Percentiles rank a stretch among this genome's conserved stretches.
Conservation (phyloP, 2,329 filamentous ascomycete genomes). For the Clonostachys rosea region DNA sequence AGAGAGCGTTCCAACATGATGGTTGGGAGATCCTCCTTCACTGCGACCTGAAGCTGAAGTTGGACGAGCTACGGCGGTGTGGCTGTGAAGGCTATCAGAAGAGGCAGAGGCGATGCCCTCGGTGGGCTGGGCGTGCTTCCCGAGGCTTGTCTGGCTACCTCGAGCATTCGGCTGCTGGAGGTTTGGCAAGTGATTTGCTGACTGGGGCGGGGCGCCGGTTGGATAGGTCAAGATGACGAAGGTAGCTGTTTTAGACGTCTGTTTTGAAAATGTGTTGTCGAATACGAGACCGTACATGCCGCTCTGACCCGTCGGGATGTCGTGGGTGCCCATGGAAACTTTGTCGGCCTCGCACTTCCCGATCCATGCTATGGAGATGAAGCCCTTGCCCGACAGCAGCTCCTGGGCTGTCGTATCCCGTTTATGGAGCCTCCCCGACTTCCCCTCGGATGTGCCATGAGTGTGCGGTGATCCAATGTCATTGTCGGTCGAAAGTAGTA, state of each 20-base stretch:
- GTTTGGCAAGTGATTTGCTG: constrained; percentile 64
- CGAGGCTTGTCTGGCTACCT: constrained; percentile 46
- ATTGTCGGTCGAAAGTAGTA: constrained; percentile 31
- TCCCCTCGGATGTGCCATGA: constrained; percentile 32
- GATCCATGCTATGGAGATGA: constrained; percentile 74
- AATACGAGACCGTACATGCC: constrained; percentile 97
- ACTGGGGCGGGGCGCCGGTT: constrained; percentile 72
- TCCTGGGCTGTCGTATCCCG: constrained; percentile 60
- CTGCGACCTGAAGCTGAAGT: constrained; percentile 48
- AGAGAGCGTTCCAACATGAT: constrained; percentile 79
- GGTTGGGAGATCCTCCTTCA: constrained; percentile 43
- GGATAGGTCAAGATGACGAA: constrained; percentile 94
- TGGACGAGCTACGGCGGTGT: constrained; percentile 33
- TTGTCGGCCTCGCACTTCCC: constrained; percentile 97
- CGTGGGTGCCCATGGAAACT: constrained; percentile 84
- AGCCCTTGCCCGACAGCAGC: constrained; percentile 60
- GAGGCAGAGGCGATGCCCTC: constrained; percentile 46
- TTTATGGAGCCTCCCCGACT: constrained; percentile 42
- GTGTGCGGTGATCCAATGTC: constrained; percentile 19
- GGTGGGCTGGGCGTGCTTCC: constrained; percentile 35
- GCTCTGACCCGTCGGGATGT: constrained; percentile 68
- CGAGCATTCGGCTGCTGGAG: constrained; percentile 33
- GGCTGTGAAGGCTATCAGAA: constrained; percentile 56
- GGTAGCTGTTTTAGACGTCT: constrained; percentile 88
- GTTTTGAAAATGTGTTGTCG: constrained; percentile 98